Percentiles rank a stretch among this genome's conserved stretches.
Evolutionary conservation across 2,329 filamentous ascomycete genomes (phyloP).

Genomic region (Rhytidhysteron rufulum): DNA sequence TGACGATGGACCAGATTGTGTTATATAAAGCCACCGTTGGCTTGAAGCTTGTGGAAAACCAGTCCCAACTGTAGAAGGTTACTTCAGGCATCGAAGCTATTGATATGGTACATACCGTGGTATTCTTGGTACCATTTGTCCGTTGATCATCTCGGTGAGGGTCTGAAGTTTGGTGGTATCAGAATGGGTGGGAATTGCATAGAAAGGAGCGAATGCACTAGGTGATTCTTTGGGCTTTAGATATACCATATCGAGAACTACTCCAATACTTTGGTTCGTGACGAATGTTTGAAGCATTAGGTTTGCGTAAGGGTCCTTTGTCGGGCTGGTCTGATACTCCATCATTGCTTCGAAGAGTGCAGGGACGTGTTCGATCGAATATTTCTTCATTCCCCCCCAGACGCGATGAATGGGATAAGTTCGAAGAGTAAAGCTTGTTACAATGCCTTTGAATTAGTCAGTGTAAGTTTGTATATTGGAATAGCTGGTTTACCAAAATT

Average conservation of each 20-base stretch:
- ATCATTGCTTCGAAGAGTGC: neutral
- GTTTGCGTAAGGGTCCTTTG: neutral
- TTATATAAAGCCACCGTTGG: neutral
- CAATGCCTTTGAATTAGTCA: slow-evolving; percentile 35
- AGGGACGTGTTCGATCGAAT: neutral
- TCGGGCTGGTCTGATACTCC: neutral
- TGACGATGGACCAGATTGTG: neutral
- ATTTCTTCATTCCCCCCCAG: neutral
- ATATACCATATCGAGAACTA: slow-evolving; percentile 1
- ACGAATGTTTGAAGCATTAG: neutral
- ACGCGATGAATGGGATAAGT: slow-evolving; percentile 14
- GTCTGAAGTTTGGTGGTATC: neutral
- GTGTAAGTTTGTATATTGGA: slow-evolving; percentile 34
- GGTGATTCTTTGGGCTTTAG: neutral
- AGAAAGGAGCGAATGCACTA: neutral
- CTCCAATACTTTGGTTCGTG: neutral
- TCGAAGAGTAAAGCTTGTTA: slow-evolving; percentile 32
- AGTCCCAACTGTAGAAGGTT: neutral
- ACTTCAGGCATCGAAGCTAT: neutral
- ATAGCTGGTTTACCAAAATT: slow-evolving; percentile 33
- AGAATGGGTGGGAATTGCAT: neutral
- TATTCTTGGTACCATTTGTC: too few relatives aligned
- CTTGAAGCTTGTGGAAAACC: neutral
- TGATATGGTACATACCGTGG: too few relatives aligned
- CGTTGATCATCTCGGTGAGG: too few relatives aligned